Base-by-base conservation (phyloP, 179 eudicot genomes). In the Heliamphora pulchella region DNA sequence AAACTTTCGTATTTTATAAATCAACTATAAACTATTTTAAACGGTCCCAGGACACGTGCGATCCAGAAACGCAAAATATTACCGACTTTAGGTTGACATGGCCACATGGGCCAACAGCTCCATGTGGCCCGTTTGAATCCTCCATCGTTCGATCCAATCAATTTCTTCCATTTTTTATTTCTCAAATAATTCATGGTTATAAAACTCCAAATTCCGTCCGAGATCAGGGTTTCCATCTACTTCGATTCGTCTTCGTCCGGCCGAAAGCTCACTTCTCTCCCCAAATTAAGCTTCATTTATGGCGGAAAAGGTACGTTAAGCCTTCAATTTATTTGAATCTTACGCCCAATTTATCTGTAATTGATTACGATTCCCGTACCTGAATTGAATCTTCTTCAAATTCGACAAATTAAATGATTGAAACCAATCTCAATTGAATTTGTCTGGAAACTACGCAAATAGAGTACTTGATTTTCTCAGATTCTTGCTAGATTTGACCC, bases 261-360 rank as follows among this genome's bases (percentile, higher is more conserved):
- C 72, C 15, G 43, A 41, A 15, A 44, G 8, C 64, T 61, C 64
- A 61, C 64, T 54, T 54, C 58, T 54, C 74, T 18, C 5, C 0
- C 53, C 8, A 15, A 17, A 17, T 75, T 59, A 43, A 74, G 10
- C 75, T 17, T 78, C 75, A 58, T 67, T 69, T 31, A 83, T 83
- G 83, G 80, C 74, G 74, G 14, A 71, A 15, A 76, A 83, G 85
- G 85, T 83, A 71, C 80, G 85, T 55, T 78, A 58, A 17, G 4
- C 1, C 9, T 54, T 63, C 53, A 68, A 47, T 67, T 65, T 53
- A 2, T 51, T 51, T 54, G 43, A 43, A 41, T 78, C n/a, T 78
- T 55, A 43, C 50, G 15, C 55, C 54, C 73, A 8, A 47, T 75
- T 68, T 44, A 54, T 15, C 53, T 15, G 44, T n/a, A 46, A 46